Evolutionary conservation across 2,329 filamentous ascomycete species (phyloP), one percentile per base, ranked within the genome.

Genomic region (Biscogniauxia marginata): DNA sequence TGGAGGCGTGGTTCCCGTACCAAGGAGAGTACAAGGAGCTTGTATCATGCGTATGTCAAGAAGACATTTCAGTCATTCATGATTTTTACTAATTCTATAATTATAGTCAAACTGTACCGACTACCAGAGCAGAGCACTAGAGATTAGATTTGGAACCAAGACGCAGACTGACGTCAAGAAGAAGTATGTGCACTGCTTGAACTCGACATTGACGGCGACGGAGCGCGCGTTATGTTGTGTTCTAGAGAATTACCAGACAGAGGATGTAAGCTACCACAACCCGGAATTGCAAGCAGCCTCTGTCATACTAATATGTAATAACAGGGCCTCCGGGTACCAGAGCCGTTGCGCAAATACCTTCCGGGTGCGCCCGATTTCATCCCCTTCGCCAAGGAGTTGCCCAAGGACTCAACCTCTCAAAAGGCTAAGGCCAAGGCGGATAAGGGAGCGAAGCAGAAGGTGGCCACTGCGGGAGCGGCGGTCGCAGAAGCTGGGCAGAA

Each of bases 1-100:
- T 99, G 20, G 95, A 99, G 74, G 93, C 95, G 2, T 96, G 92
- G 91, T 96, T 96, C 74, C 92, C 91, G 16, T 96, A 90, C 81
- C 93, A 98, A 74, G 89, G 89, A 67, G 95, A 98, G 76, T 99
- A 98, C 83, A 98, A 98, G 78, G 95, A 98, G 78, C 84, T 99
- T 23, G 95, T 98, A 50, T 96, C 91, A 19, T 96, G 93, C 23
- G 23, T 39, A 23, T 20, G 19, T 23, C 7, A 23, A 9, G n/a
- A n/a, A n/a, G n/a, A n/a, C n/a, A n/a, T 23, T 21, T 9, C 20
- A 46, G 45, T 9, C 18, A 46, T 21, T 16, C 18, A 23, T 7
- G 45, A 21, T 21, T 63, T 58, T 11, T 63, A 60, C 57, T 61
- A 21, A 46, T 9, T 23, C 11, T 23, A 20, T 23, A 2, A 46